Evolutionary conservation across 371 early-diverging fungal species (phyloP), one percentile per base, ranked within the genome.

Genomic region (Mucor piriformis): DNA sequence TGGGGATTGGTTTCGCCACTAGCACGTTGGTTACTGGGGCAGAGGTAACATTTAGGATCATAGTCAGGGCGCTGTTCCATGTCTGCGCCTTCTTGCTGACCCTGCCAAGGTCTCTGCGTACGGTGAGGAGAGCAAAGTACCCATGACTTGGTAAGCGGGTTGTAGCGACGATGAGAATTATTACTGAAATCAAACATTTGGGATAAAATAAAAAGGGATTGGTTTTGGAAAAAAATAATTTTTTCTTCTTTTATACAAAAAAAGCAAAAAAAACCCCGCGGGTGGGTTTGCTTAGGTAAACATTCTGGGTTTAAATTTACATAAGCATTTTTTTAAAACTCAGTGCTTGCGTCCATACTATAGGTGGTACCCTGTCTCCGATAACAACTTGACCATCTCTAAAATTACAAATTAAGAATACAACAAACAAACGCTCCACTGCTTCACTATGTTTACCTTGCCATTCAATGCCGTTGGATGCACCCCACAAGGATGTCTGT

Each of bases 51-150:
- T 6, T 75, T 66, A 2, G 93, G 88, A 50, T 92, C 95, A 67
- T 93, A 89, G 0, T 63, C 40, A 11, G 88, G 90, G 2, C 72
- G 69, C n/a, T 72, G 58, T 13, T 77, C 79, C 25, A 56, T 50
- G n/a, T 66, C 59, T 13, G 76, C 63, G 2, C 77, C 66, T 59
- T 88, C 88, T 52, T 88, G 83, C 47, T 89, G 86, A 55, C 95
- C 95, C 61, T 86, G 88, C 97, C 97, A 97, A 12, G 97, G 97
- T 38, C 97, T 83, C 61, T 92, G 90, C 21, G 93, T 90, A 25
- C 97, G 88, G 67, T 97, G 97, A 12, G 97, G 97, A 8, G 95
- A 95, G 70, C 94, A 93, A 20, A 96, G 81, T 13, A 96, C 92
- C 95, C 95, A 97, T 0, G 90, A 80, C 50, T 85, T 78, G 2